Evolutionary conservation across 192 early-diverging fungal species (phyloP).

Genomic region (Entomortierella chlamydospora): DNA sequence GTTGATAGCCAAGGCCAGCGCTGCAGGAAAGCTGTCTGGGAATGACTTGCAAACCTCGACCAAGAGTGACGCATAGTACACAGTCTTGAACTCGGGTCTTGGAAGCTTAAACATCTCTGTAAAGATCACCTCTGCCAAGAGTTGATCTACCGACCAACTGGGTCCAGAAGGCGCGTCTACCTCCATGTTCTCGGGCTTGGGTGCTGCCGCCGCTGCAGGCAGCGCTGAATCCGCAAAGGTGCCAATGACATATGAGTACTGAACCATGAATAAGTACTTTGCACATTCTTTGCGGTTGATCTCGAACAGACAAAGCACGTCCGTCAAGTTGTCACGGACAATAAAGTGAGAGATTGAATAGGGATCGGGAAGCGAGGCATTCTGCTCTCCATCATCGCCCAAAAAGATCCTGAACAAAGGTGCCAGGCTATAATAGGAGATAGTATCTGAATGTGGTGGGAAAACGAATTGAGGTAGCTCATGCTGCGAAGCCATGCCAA

Average conservation of each 20-base stretch:
- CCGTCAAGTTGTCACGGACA: conserved; percentile 82
- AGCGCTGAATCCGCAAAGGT: conserved; percentile 54
- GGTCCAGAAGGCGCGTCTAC: conserved; percentile 26
- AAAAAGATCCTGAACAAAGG: conserved; percentile 57
- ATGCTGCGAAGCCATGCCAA: conserved; percentile 62
- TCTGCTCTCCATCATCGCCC: conserved; percentile 32
- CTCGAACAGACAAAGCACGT: conserved; percentile 86
- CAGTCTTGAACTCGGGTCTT: conserved; percentile 65
- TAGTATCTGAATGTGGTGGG: conserved; percentile 36
- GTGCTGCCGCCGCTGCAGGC: conserved; percentile 15
- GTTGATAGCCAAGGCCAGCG: conserved; percentile 74
- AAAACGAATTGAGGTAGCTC: conserved; percentile 59
- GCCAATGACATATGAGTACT: conserved; percentile 61
- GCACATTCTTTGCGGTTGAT: conserved; percentile 94
- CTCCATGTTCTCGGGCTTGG: conserved; percentile 37
- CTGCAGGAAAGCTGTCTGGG: conserved; percentile 65
- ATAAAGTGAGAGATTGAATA: conserved; percentile 71
- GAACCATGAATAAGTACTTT: conserved; percentile 77
- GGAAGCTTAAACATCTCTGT: conserved; percentile 65
- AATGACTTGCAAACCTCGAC: conserved; percentile 80
- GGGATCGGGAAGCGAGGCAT: conserved; percentile 49
- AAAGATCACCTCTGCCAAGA: conserved; percentile 52
- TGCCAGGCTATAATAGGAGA: conserved; percentile 45
- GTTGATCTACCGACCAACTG: conserved; percentile 38
- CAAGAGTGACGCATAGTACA: conserved; percentile 80